phyloP scores from a whole-genome alignment of 2,329 filamentous ascomycete genomes.

The Alternaria sp. region DNA sequence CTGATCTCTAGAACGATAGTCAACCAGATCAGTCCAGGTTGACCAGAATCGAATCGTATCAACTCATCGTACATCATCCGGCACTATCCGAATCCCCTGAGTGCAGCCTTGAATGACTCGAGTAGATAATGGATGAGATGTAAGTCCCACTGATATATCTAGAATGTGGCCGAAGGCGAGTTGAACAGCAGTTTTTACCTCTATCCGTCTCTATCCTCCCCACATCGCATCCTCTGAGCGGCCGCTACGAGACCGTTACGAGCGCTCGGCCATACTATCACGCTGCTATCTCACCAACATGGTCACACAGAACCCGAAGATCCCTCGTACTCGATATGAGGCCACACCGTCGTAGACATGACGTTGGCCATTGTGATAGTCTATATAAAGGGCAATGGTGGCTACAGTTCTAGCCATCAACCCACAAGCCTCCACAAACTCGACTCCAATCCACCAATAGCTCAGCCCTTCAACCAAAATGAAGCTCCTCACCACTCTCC shows the following conservation, averaged over 20 bases:
- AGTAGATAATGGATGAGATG: neutral
- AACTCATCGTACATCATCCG: neutral
- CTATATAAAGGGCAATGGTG: neutral
- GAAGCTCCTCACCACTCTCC: constrained; percentile 16
- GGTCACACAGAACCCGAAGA: neutral
- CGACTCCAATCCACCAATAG: neutral
- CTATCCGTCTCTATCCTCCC: neutral
- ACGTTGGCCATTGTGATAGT: neutral
- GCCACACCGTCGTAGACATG: neutral
- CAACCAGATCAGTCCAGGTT: neutral
- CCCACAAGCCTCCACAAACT: neutral
- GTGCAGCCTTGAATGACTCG: neutral
- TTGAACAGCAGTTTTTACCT: neutral
- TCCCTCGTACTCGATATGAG: neutral
- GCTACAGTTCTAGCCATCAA: neutral
- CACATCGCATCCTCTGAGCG: neutral
- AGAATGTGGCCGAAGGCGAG: neutral
- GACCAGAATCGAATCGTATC: neutral
- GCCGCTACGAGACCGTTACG: neutral
- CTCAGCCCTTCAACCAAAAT: neutral
- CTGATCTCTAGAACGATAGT: neutral
- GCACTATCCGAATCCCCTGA: neutral
- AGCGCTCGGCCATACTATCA: neutral
- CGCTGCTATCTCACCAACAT: neutral
- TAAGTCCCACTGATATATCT: neutral